Conservation (phyloP, 371 early-diverging fungal species). For the Lichtheimia hyalospora region DNA sequence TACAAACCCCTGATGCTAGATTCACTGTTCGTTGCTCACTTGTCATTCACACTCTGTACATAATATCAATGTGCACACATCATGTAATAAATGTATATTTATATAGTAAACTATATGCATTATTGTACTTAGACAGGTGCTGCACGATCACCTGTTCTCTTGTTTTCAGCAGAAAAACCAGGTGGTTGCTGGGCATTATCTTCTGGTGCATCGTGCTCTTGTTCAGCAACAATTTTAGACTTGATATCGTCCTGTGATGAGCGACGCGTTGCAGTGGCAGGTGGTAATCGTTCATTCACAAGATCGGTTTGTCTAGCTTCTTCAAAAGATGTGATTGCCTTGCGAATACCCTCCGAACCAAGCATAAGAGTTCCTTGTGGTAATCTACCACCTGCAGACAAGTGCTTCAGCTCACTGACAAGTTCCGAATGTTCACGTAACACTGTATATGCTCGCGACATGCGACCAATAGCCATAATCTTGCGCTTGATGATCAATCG, state of each 20-base stretch:
- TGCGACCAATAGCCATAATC: conserved; percentile 89
- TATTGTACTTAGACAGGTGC: too few species aligned
- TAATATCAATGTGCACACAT: too few species aligned
- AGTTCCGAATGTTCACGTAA: conserved; percentile 88
- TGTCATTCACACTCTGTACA: too few species aligned
- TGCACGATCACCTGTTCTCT: too few species aligned
- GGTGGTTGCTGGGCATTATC: too few species aligned
- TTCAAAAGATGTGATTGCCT: conserved; percentile 86
- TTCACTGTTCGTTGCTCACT: too few species aligned
- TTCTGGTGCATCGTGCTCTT: neutral
- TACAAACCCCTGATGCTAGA: too few species aligned
- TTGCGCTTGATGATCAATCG: conserved; percentile 83
- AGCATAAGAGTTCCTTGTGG: conserved; percentile 85
- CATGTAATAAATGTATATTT: too few species aligned
- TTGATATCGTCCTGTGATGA: neutral
- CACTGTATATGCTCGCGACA: conserved; percentile 85
- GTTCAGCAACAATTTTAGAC: neutral
- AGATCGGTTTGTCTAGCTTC: conserved; percentile 85
- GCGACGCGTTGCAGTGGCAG: conserved; percentile 31
- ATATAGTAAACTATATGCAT: too few species aligned
- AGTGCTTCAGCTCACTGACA: conserved; percentile 88
- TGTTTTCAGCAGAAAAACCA: too few species aligned
- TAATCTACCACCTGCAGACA: conserved; percentile 78
- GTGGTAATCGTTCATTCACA: conserved; percentile 92
- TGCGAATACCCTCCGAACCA: conserved; percentile 90